phyloP scores from a whole-genome alignment of 2,329 filamentous ascomycete species.

The Microdochium paspali region DNA sequence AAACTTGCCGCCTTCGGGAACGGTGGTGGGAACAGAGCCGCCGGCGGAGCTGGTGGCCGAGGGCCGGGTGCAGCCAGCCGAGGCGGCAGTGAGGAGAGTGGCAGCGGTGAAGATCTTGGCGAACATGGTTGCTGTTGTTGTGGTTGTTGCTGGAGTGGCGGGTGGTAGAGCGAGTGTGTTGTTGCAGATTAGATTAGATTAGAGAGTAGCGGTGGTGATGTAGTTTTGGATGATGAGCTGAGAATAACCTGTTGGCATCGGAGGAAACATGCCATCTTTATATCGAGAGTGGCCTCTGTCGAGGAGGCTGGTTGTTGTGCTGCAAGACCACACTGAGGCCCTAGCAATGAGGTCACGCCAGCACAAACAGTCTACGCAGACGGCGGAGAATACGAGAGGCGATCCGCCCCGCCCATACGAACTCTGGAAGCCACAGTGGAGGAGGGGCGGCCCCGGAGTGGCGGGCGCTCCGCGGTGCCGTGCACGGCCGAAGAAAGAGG shows the following conservation, averaged over 20 bases:
- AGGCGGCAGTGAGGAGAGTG: conserved; percentile 30
- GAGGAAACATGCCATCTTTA: too few species aligned
- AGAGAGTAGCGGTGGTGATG: not conserved
- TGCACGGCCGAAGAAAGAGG: not conserved
- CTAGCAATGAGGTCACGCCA: not conserved
- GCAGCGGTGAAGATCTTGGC: conserved; percentile 48
- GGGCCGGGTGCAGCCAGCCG: conserved; percentile 9
- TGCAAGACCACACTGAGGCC: not conserved
- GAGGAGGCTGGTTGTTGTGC: not conserved
- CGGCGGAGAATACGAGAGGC: not conserved
- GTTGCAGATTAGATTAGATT: not conserved
- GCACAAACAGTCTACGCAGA: not conserved
- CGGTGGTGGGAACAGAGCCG: conserved; percentile 12
- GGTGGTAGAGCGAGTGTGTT: not conserved
- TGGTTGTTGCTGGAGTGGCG: not conserved
- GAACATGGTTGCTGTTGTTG: conserved; percentile 12
- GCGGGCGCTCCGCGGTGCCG: not conserved
- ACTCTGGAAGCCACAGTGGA: not conserved
- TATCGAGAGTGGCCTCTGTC: not conserved
- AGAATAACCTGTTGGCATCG: too few species aligned
- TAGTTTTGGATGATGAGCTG: not conserved
- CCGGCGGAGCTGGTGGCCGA: conserved; percentile 10
- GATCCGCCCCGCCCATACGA: not conserved
- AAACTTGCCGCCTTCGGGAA: conserved; percentile 28
- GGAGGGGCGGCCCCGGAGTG: not conserved